Conservation (phyloP, 176 grass and related monocot genomes). For the Paspalum vaginatum region DNA sequence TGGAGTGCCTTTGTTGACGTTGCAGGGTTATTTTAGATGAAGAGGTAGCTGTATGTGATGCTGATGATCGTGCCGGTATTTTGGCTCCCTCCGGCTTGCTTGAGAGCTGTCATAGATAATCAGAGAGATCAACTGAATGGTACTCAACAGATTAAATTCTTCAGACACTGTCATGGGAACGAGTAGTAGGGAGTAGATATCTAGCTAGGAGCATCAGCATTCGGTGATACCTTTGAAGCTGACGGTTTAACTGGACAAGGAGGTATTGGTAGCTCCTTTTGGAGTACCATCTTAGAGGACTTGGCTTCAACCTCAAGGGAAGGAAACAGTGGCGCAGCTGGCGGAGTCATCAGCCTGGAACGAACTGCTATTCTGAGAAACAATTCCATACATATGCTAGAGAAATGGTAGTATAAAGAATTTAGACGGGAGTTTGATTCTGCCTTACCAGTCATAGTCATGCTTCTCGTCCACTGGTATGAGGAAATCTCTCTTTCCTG, state of each 20-base stretch:
- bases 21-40: background rate
- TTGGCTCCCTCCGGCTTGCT: slow-evolving; percentile 1
- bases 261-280: slow-evolving; percentile 34
- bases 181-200: background rate
- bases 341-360: slow-evolving; percentile 64
- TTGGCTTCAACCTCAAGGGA: slow-evolving; percentile 49
- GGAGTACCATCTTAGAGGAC: slow-evolving; percentile 31
- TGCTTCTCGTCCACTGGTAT: slow-evolving; percentile 50
- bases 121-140: background rate
- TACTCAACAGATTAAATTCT: background rate
- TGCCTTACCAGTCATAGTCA: slow-evolving; percentile 62
- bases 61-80: background rate
- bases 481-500: slow-evolving; percentile 48
- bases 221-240: slow-evolving; percentile 44
- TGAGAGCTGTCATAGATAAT: slow-evolving; percentile 6
- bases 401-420: background rate
- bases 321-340: slow-evolving; percentile 58
- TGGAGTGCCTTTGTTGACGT: background rate
- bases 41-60: background rate
- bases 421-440: background rate
- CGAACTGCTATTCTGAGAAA: background rate
- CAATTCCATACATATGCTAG: background rate
- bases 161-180: background rate
- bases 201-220: slow-evolving; percentile 12
- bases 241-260: slow-evolving; percentile 37